phyloP scores from a whole-genome alignment of 345 rosid genomes.

The Iberis pinnata region DNA sequence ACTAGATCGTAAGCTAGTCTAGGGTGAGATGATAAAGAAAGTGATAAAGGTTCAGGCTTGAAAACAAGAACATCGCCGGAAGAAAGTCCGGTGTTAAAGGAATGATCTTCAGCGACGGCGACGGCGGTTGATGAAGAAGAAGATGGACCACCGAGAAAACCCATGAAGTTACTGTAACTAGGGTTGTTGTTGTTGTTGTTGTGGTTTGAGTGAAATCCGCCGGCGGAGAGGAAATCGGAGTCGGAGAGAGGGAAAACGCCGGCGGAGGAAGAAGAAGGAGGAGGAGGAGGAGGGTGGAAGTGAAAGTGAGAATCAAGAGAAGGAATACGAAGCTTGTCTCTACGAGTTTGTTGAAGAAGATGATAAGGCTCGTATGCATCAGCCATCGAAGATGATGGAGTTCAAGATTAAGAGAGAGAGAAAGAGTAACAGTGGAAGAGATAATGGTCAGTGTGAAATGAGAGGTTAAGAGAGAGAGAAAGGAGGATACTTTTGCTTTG shows the following conservation, averaged over 20 bases:
- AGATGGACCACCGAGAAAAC: slow-evolving; percentile 31
- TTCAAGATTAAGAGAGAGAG: slow-evolving; percentile 4
- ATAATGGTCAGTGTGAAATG: slow-evolving; percentile 56
- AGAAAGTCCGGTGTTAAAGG: slow-evolving; percentile 32
- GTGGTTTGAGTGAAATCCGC: slow-evolving; percentile 44
- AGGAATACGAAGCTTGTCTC: slow-evolving; percentile 75
- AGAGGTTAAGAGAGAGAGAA: slow-evolving; percentile 40
- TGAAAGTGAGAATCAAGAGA: slow-evolving; percentile 28
- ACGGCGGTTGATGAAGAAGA: slow-evolving; percentile 27
- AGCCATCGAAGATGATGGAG: slow-evolving; percentile 21
- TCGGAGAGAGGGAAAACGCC: slow-evolving; percentile 44
- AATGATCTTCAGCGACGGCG: slow-evolving; percentile 28
- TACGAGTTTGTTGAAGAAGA: slow-evolving; percentile 83
- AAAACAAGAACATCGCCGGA: slow-evolving; percentile 41
- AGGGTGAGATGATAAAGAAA: slow-evolving; percentile 56
- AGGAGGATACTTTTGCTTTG: slow-evolving; percentile 16
- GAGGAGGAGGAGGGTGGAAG: slow-evolving; percentile 27
- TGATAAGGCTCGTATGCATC: slow-evolving; percentile 85
- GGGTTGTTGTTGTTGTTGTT: slow-evolving; percentile 49
- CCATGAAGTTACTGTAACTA: slow-evolving; percentile 45
- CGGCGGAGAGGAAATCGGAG: slow-evolving; percentile 42
- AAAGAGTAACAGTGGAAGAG: slow-evolving; percentile 43
- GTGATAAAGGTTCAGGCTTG: slow-evolving; percentile 53
- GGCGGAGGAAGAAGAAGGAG: slow-evolving; percentile 12
- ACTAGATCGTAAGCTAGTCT: slow-evolving; percentile 29